Evolutionary conservation across 2,329 filamentous ascomycete species (phyloP).

Genomic region (Ambrosiella beaveri): DNA sequence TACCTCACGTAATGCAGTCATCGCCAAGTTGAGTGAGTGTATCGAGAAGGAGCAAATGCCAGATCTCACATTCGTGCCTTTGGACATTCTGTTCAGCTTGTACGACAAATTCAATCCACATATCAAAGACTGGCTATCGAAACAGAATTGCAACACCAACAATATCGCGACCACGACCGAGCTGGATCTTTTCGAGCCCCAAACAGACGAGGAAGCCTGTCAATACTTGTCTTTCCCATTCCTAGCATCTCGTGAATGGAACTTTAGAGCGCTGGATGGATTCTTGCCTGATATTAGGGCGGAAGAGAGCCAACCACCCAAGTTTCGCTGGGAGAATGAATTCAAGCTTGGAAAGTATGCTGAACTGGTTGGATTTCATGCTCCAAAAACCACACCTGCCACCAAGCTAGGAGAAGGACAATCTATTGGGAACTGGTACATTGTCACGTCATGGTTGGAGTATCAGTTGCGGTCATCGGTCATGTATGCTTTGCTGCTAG

Average conservation of each 20-base stretch:
- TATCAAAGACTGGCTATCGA: neutral
- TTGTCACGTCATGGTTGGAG: constrained; percentile 4
- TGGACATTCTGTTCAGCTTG: constrained; percentile 3
- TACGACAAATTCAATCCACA: neutral
- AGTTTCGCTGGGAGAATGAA: neutral
- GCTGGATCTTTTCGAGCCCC: neutral
- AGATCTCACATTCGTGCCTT: constrained; percentile 18
- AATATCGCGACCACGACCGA: neutral
- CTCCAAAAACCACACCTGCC: neutral
- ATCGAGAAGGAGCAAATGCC: constrained; percentile 26
- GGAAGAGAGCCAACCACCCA: neutral
- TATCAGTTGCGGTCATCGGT: constrained; percentile 5
- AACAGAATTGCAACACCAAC: neutral
- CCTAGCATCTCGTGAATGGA: constrained; percentile 5
- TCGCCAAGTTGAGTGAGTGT: constrained; percentile 24
- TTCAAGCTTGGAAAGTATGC: neutral
- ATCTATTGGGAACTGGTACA: constrained; percentile 3
- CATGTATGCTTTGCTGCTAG: constrained; percentile 3
- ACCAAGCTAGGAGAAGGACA: neutral
- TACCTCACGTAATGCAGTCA: constrained; percentile 17
- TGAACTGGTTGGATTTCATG: neutral
- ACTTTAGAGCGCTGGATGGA: neutral
- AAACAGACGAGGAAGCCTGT: neutral
- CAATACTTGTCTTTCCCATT: neutral
- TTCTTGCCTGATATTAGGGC: neutral